Percentiles rank a stretch among this genome's conserved stretches.
Conservation (phyloP, 139 green algal genomes). For the Axilococcus clingmanii region DNA sequence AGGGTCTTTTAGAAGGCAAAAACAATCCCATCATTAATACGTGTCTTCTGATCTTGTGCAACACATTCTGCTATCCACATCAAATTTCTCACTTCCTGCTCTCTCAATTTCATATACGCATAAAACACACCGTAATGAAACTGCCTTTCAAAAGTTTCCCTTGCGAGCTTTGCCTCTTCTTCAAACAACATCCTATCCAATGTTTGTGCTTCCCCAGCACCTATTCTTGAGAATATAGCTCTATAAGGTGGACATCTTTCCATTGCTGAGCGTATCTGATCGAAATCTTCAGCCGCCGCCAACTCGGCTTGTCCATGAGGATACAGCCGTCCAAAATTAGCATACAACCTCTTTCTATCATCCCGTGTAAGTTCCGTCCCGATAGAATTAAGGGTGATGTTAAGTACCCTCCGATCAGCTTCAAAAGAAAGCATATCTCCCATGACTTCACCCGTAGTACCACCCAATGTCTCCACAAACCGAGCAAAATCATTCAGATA, state of each 20-base stretch:
- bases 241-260: constrained; percentile 78
- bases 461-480: constrained; percentile 71
- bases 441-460: constrained; percentile 87
- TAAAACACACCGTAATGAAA: constrained; percentile 92
- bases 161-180: constrained; percentile 73
- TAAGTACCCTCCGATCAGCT: constrained; percentile 91
- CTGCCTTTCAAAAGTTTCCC: constrained; percentile 80
- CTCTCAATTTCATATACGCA: constrained; percentile 78
- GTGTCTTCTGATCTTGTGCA: constrained; percentile 79
- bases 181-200: constrained; percentile 93
- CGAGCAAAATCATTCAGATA: constrained; percentile 96
- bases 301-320: constrained; percentile 89
- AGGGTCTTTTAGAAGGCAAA: constrained; percentile 25
- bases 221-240: constrained; percentile 76
- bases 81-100: constrained; percentile 92
- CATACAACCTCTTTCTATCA: constrained; percentile 91
- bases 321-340: constrained; percentile 90
- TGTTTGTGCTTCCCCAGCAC: constrained; percentile 81
- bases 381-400: constrained; percentile 98
- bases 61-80: constrained; percentile 94
- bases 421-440: constrained; percentile 90
- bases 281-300: constrained; percentile 88
- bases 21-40: constrained; percentile 70
- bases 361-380: constrained; percentile 94
- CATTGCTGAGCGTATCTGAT: constrained; percentile 84